Conservation (phyloP, 768 basidiomycete genomes). For the Amanita rubescens region DNA sequence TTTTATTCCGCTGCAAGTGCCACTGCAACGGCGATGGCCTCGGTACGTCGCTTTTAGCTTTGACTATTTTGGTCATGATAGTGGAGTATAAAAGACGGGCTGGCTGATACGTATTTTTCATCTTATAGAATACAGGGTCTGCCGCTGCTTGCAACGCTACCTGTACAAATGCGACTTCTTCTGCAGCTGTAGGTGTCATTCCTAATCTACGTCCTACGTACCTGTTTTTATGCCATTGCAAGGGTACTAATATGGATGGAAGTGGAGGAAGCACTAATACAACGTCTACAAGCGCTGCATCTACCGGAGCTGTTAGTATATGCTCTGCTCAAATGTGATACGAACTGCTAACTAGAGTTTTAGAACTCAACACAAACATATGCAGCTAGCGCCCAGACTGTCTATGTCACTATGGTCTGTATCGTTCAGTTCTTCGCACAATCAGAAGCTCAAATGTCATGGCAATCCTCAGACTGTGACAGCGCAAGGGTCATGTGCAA, state of each 20-base stretch:
- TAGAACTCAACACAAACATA: background rate
- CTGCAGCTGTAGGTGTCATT: background rate
- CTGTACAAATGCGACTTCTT: background rate
- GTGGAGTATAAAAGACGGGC: background rate
- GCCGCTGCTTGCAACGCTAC: background rate
- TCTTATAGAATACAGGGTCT: background rate
- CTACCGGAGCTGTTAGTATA: background rate
- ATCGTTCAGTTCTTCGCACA: background rate
- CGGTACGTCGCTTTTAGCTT: background rate
- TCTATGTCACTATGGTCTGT: background rate
- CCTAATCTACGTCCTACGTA: background rate
- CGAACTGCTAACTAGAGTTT: background rate
- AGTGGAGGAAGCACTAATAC: background rate
- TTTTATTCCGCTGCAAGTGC: background rate
- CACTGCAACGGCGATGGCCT: background rate
- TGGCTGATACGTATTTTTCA: background rate
- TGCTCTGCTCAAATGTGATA: too few species aligned
- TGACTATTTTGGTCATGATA: background rate
- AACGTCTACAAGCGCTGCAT: background rate
- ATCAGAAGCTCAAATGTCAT: too few species aligned
- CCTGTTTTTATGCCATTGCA: background rate
- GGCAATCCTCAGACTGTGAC: constrained; percentile 1
- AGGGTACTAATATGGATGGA: background rate
- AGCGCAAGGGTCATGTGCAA: background rate
- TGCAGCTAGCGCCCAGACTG: background rate